Conservation (phyloP, 2,329 filamentous ascomycete species). For the Chaetomium olivaceum region DNA sequence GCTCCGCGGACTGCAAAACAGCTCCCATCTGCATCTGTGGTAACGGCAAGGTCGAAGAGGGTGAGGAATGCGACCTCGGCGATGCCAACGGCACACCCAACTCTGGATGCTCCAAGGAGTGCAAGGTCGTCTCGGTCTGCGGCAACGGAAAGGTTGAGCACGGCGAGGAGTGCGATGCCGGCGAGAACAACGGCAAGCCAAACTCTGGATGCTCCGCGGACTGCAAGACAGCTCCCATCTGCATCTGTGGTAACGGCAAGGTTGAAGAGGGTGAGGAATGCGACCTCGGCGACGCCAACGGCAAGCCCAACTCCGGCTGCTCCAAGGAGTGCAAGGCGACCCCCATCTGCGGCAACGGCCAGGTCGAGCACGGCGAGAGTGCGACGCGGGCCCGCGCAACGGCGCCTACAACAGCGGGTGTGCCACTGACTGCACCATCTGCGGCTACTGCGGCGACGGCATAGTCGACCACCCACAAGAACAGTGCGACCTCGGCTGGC, state of each 20-base stretch:
- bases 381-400: conserved; percentile 20
- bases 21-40: background rate
- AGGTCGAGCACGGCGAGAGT: conserved; percentile 1
- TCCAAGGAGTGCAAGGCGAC: conserved; percentile 13
- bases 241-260: conserved; percentile 24
- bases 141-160: background rate
- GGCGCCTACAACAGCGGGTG: conserved; percentile 26
- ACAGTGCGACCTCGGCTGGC: conserved; percentile 27
- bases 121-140: conserved; percentile 1
- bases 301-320: conserved; percentile 9
- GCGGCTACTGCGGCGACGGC: conserved; percentile 28
- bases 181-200: background rate
- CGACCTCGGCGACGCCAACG: conserved; percentile 15
- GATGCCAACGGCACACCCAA: background rate
- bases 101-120: background rate
- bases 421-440: conserved; percentile 21
- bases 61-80: background rate
- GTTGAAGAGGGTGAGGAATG: conserved; percentile 18
- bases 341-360: conserved; percentile 18
- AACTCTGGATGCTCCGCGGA: background rate
- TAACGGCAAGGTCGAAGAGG: background rate
- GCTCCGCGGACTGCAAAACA: conserved; percentile 7
- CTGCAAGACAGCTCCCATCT: conserved; percentile 10
- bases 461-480: conserved; percentile 17
- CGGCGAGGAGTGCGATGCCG: background rate